Percentiles rank a stretch among this genome's conserved stretches.
phyloP scores from a whole-genome alignment of 805 yeast genomes.

The Cyberlindnera nakhonratchasimensis region DNA sequence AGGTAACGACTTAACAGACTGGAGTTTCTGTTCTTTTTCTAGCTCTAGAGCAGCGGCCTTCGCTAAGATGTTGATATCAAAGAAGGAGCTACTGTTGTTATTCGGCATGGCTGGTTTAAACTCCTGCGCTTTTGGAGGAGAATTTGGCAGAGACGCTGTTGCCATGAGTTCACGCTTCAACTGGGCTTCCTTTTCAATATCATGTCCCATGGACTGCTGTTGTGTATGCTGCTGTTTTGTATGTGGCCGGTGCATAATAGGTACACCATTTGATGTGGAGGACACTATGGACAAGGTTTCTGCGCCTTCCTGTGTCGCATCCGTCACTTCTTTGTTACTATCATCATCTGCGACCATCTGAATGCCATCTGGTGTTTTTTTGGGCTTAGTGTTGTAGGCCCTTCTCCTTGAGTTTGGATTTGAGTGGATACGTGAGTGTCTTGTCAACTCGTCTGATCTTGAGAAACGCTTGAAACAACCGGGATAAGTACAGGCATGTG shows the following conservation, averaged over 20 bases:
- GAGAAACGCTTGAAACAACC: constrained; percentile 68
- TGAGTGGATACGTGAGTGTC: constrained; percentile 70
- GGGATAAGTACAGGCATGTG: constrained; percentile 70
- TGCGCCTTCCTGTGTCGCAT: constrained; percentile 3
- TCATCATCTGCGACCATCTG: constrained; percentile 1
- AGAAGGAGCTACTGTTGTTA: constrained; percentile 16
- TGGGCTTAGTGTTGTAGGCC: constrained; percentile 41
- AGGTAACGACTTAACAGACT: constrained; percentile 28
- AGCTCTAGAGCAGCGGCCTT: constrained; percentile 30
- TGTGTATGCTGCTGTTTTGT: background rate
- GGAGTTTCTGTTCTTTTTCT: constrained; percentile 29
- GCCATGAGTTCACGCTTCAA: constrained; percentile 15
- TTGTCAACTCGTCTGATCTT: constrained; percentile 69
- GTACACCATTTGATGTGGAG: constrained; percentile 9
- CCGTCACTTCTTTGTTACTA: constrained; percentile 4
- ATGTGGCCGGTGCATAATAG: background rate
- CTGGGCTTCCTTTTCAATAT: constrained; percentile 11
- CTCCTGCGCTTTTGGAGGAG: constrained; percentile 19
- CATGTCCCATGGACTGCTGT: background rate
- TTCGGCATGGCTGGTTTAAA: constrained; percentile 12
- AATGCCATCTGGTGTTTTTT: constrained; percentile 3
- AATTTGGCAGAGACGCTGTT: constrained; percentile 22
- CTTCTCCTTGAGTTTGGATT: constrained; percentile 68
- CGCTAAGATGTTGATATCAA: constrained; percentile 30
- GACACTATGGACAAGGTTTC: constrained; percentile 11